These are phyloP conservation scores for Syzygium syzygioides DNA, from an alignment of 441 rosid species.

Conservation along the genomic window DNA sequence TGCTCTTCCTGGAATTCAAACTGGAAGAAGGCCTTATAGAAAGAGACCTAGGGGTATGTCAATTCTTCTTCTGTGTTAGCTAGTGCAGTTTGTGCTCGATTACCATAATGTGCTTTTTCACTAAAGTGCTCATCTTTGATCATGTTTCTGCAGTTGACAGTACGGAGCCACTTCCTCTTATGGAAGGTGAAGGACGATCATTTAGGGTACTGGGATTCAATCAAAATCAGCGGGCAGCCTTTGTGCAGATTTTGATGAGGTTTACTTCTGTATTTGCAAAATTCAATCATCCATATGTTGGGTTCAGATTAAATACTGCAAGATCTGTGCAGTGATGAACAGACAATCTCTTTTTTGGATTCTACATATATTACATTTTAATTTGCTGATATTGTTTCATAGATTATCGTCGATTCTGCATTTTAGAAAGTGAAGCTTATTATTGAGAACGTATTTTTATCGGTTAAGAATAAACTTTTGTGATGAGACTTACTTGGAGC, in stretches of 20 bases:
- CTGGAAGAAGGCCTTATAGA: constrained; percentile 70
- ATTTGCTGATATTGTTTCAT: neutral
- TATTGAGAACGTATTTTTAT: neutral
- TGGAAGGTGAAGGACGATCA: constrained; percentile 99
- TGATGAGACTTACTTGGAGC: constrained; percentile 9
- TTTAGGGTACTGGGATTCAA: constrained; percentile 92
- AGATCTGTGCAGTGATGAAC: neutral
- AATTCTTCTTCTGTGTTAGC: neutral
- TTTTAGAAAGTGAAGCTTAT: neutral
- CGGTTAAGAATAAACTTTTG: neutral
- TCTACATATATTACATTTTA: neutral
- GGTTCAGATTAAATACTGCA: neutral
- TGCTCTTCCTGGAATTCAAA: constrained; percentile 56
- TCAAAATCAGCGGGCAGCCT: constrained; percentile 92
- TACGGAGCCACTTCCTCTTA: constrained; percentile 72
- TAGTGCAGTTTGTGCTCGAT: neutral
- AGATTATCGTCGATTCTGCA: neutral
- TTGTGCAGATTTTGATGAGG: constrained; percentile 96
- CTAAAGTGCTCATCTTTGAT: constrained; percentile 10
- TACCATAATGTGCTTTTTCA: neutral
- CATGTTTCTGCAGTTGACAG: constrained; percentile 43
- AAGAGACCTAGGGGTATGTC: constrained; percentile 71
- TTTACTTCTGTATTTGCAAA: constrained; percentile 17
- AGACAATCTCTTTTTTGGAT: neutral
- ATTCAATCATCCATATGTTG: neutral